phyloP scores from a whole-genome alignment of 208 protist genomes.

The Trypanosoma cruzi region DNA sequence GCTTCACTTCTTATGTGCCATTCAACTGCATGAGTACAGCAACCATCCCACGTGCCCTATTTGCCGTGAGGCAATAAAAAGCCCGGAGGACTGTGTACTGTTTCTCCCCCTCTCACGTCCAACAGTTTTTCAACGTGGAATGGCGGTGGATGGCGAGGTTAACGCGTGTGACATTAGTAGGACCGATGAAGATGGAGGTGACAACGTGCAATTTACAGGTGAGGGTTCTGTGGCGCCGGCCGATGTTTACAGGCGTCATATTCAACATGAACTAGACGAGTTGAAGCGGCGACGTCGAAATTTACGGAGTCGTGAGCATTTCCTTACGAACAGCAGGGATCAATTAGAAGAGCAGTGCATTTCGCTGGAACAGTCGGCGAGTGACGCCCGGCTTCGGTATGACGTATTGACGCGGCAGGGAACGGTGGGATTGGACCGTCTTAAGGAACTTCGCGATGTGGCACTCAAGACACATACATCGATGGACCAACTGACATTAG shows the following conservation, averaged over 20 bases:
- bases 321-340: constrained; percentile 43
- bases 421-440: constrained; percentile 26
- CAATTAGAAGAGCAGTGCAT: constrained; percentile 64
- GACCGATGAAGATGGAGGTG: constrained; percentile 33
- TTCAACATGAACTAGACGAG: constrained; percentile 35
- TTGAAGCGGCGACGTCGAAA: constrained; percentile 40
- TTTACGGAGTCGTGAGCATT: constrained; percentile 37
- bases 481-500: constrained; percentile 40
- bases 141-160: neutral
- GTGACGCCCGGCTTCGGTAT: constrained; percentile 37
- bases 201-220: constrained; percentile 38
- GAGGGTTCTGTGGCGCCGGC: constrained; percentile 39
- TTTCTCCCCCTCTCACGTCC: constrained; percentile 46
- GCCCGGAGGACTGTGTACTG: constrained; percentile 34
- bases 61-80: constrained; percentile 51
- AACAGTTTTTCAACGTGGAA: constrained; percentile 14
- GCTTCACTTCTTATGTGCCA: constrained; percentile 67
- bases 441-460: constrained; percentile 49
- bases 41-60: constrained; percentile 57
- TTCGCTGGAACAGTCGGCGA: constrained; percentile 41
- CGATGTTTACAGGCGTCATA: constrained; percentile 51
- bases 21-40: constrained; percentile 70
- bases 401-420: constrained; percentile 39
- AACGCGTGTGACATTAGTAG: constrained; percentile 10
- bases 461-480: constrained; percentile 45